phyloP scores from a whole-genome alignment of 164 flowering plant species.

The Tetrastigma voinierianum region DNA sequence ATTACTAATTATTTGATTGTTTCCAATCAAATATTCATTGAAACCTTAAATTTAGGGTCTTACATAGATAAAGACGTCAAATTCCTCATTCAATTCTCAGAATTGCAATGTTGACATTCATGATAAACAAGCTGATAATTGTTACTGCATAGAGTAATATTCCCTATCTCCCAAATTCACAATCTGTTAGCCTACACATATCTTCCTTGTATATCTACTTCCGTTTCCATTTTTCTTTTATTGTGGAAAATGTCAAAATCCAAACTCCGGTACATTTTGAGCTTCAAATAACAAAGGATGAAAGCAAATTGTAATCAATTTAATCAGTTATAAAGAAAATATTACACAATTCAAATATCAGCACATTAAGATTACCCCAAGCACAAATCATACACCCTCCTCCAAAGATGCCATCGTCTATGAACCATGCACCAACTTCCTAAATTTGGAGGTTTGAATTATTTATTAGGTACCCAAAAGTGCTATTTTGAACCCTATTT shows the following conservation, averaged over 20 bases:
- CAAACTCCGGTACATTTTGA: background rate
- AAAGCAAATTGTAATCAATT: no score
- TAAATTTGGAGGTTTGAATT: constrained; percentile 23
- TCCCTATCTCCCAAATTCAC: background rate
- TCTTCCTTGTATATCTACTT: no score
- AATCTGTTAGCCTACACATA: background rate
- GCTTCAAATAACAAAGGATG: background rate
- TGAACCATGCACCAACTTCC: constrained; percentile 99
- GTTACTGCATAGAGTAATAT: background rate
- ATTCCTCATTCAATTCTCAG: no score
- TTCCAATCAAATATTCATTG: no score
- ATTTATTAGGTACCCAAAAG: no score
- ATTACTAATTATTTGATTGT: no score
- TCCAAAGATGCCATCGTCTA: constrained; percentile 98
- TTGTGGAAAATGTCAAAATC: background rate
- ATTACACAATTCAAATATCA: background rate
- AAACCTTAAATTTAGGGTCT: no score
- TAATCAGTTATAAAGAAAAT: background rate
- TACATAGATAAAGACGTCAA: no score
- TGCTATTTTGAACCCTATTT: no score
- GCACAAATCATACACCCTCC: constrained; percentile 90
- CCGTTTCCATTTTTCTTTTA: no score
- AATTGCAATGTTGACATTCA: background rate
- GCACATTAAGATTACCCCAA: constrained; percentile 64
- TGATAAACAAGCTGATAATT: background rate